Percentiles rank a stretch among this genome's conserved stretches.
Conservation (phyloP, 2,329 filamentous ascomycete species). For the Cadophora luteo-olivacea region DNA sequence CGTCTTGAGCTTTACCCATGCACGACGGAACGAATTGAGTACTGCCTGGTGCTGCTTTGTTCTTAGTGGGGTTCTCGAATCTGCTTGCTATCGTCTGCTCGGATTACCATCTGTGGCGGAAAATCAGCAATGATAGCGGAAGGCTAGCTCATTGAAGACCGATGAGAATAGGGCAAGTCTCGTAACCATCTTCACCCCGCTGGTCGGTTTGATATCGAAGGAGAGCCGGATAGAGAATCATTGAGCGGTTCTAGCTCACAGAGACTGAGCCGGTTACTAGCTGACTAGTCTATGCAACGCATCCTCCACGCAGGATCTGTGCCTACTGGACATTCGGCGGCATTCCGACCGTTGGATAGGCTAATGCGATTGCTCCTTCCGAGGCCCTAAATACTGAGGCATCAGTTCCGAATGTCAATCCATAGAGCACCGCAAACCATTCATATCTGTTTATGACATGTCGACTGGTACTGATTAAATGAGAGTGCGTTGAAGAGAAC, state of each 20-base stretch:
- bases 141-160: conserved; percentile 70
- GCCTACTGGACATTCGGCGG: conserved; percentile 58
- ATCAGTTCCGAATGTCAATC: conserved; percentile 68
- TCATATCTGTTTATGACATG: conserved; percentile 75
- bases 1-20: conserved; percentile 62
- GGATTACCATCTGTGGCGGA: conserved; percentile 64
- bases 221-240: conserved; percentile 75
- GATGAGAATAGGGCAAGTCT: conserved; percentile 73
- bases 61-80: conserved; percentile 60
- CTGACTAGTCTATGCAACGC: conserved; percentile 28
- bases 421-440: conserved; percentile 72
- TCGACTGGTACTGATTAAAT: conserved; percentile 43
- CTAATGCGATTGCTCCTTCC: conserved; percentile 74
- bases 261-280: conserved; percentile 71
- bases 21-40: conserved; percentile 64
- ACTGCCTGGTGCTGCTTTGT: conserved; percentile 62
- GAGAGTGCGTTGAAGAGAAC: conserved; percentile 39
- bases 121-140: conserved; percentile 65
- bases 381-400: conserved; percentile 74
- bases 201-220: conserved; percentile 62
- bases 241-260: conserved; percentile 67
- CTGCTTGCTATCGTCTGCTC: conserved; percentile 61
- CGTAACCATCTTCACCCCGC: conserved; percentile 71
- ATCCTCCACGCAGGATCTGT: neutral
- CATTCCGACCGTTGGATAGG: conserved; percentile 74